Evolutionary conservation across 2,329 filamentous ascomycete genomes (phyloP), one percentile per base, ranked within the genome.

Genomic region (Paecilomyces variotii): DNA sequence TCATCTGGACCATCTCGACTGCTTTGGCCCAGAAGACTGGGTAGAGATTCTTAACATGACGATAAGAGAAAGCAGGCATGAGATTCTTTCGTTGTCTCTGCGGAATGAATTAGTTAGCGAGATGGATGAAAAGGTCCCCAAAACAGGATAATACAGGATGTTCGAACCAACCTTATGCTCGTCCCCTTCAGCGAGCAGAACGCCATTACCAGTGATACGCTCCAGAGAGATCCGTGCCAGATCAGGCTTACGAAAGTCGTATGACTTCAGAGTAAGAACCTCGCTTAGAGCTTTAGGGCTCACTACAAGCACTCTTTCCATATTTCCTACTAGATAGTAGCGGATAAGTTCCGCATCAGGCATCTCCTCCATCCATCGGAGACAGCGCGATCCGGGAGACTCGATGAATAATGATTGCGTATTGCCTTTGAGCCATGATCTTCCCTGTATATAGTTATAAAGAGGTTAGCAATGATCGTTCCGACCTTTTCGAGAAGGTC

Each of bases 1-100:
- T 86, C 55, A 82, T 81, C 24, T 82, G 73, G 4, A 86, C 84
- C 65, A 87, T 82, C 69, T 93, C 87, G 6, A 82, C 73, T 0
- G 87, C 83, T 74, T 95, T 96, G 24, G 75, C 67, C 91, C 91
- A 96, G 73, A 97, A 96, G 4, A 88, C 76, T 0, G 90, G 87
- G 66, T 95, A 94, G 12, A 96, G 77, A 60, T 93, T 83, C 70
- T 94, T 95, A 70, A 96, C 80, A 67, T 95, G 89, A 25, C 91
- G 84, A 68, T 90, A 95, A n/a, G 86, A 82, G 72, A 96, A 96
- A 1, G 90, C 89, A 0, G 91, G 91, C 76, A 87, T 84, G 19
- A 96, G 82, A 59, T 87, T 86, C 70, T 89, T 91, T 53, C 92
- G 83, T 76, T 91, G 89, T 25, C 62, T 63, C 75, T 78, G 54